A percentile compares a stretch with the other conserved stretches of the same genome.
These are phyloP conservation scores for Alloascoidea africana DNA, from an alignment of 805 yeast genomes.

Conservation along the genomic window DNA sequence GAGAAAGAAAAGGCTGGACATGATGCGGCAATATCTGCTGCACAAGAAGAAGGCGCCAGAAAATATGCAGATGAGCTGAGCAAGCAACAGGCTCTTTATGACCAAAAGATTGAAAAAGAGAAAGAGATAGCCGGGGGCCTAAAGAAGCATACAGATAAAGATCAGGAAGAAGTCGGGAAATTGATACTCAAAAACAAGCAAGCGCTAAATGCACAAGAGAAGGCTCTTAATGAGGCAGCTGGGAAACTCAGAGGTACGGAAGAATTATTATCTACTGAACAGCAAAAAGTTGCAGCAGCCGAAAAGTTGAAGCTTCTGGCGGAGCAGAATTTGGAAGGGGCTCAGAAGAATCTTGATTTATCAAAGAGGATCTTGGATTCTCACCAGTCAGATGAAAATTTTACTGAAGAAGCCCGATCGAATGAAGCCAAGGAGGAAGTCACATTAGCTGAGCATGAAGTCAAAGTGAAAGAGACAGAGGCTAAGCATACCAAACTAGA, in stretches of 20 bases:
- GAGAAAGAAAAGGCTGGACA: conserved; percentile 11
- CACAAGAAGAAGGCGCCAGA: conserved; percentile 8
- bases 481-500: not conserved
- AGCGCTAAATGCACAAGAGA: not conserved
- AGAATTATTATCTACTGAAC: not conserved
- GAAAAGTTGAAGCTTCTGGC: not conserved
- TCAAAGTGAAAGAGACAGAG: not conserved
- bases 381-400: too few relatives aligned
- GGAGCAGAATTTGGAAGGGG: conserved; percentile 1
- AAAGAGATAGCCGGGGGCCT: not conserved
- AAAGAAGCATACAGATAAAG: not conserved
- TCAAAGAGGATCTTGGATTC: too few relatives aligned
- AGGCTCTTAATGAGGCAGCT: not conserved
- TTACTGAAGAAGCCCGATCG: too few relatives aligned
- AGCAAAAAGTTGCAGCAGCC: not conserved
- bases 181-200: not conserved
- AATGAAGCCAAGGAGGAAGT: too few relatives aligned
- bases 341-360: too few relatives aligned
- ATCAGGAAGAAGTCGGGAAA: not conserved
- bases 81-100: not conserved
- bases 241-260: not conserved
- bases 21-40: conserved; percentile 2
- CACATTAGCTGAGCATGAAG: not conserved
- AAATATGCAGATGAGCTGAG: conserved; percentile 8
- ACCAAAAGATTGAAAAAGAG: not conserved